Conservation (phyloP, 305 asterid species). For the Petunia hybrid region DNA sequence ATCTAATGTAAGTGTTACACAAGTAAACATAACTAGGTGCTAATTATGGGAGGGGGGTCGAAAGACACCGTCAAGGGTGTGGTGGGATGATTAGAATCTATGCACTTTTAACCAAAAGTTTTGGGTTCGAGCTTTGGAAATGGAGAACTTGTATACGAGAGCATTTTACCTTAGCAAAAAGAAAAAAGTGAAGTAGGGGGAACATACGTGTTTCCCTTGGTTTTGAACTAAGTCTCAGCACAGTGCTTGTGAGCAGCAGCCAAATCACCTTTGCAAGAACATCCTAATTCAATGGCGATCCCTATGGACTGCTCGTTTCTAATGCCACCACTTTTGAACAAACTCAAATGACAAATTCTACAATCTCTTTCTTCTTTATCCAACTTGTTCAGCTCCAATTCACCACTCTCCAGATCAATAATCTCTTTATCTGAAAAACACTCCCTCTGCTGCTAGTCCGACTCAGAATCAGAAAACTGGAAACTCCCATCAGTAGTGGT, state of each 20-base stretch:
- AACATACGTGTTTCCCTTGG: slow-evolving; percentile 60
- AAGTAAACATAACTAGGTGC: too few relatives aligned
- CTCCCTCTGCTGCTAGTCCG: slow-evolving; percentile 36
- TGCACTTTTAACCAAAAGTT: too few relatives aligned
- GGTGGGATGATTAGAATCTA: too few relatives aligned
- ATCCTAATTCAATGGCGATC: slow-evolving; percentile 52
- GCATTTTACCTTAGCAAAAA: neutral
- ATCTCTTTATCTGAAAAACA: slow-evolving; percentile 41
- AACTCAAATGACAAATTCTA: slow-evolving; percentile 59
- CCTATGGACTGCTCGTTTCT: slow-evolving; percentile 29
- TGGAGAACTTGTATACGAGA: neutral
- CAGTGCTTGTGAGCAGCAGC: slow-evolving; percentile 59
- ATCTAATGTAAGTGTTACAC: too few relatives aligned
- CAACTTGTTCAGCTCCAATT: slow-evolving; percentile 43
- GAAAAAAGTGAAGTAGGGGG: neutral
- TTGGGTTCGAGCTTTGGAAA: neutral
- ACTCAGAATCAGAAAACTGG: slow-evolving; percentile 49
- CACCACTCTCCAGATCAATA: slow-evolving; percentile 55
- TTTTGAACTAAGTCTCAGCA: slow-evolving; percentile 66
- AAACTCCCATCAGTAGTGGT: slow-evolving; percentile 52
- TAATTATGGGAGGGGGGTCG: neutral
- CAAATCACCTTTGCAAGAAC: slow-evolving; percentile 59
- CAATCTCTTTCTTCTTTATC: slow-evolving; percentile 47
- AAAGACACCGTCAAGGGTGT: too few relatives aligned
- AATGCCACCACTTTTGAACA: slow-evolving; percentile 30